Evolutionary conservation across 441 rosid species (phyloP).

Genomic region (Corymbia citriodora): DNA sequence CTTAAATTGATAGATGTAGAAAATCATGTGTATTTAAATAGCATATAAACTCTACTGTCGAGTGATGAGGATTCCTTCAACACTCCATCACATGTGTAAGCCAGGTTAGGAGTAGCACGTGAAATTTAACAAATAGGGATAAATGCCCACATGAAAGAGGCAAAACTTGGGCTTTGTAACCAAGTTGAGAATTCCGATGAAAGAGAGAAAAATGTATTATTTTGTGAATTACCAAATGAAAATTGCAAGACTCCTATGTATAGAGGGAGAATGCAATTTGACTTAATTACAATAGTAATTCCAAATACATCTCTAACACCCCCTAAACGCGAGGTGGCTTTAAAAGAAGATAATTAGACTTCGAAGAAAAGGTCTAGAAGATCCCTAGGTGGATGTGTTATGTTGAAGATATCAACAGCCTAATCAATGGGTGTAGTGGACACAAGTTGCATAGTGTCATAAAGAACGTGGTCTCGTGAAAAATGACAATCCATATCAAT

Average conservation of each 20-base stretch:
- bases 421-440: background rate
- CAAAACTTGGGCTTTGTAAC: background rate
- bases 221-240: background rate
- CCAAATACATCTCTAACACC: background rate
- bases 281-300: background rate
- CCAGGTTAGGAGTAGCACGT: background rate
- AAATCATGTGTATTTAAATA: background rate
- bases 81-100: background rate
- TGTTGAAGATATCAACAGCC: too few relatives aligned
- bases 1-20: background rate
- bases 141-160: background rate
- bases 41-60: background rate
- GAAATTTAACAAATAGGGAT: background rate
- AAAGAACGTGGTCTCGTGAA: too few relatives aligned
- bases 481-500: too few relatives aligned
- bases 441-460: background rate
- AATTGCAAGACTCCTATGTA: background rate
- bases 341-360: too few relatives aligned
- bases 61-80: background rate
- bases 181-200: background rate
- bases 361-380: background rate
- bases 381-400: background rate
- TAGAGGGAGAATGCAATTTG: background rate
- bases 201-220: background rate
- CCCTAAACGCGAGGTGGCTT: background rate